Evolutionary conservation across 768 basidiomycete genomes (phyloP).

Genomic region (Lyophyllum atratum): DNA sequence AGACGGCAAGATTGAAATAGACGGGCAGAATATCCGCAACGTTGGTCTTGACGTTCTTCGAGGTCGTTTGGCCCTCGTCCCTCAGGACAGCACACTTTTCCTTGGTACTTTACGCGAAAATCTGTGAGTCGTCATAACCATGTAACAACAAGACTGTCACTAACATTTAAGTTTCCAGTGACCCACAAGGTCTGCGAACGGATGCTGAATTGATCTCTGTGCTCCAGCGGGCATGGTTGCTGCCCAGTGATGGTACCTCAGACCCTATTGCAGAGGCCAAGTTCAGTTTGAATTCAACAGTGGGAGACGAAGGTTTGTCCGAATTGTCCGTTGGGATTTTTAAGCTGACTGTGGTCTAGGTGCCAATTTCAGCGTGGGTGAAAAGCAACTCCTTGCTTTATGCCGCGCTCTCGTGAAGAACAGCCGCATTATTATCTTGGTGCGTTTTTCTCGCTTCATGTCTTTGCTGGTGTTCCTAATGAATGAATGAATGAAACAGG

Average conservation of each 20-base stretch:
- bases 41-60: conserved; percentile 60
- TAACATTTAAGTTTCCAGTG: too few species aligned
- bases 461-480: too few species aligned
- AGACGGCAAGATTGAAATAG: conserved; percentile 58
- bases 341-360: conserved; percentile 31
- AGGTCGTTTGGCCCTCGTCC: conserved; percentile 61
- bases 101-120: conserved; percentile 49
- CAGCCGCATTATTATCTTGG: conserved; percentile 58
- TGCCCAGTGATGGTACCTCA: conserved; percentile 46
- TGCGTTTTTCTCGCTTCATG: conserved; percentile 34
- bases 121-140: conserved; percentile 35
- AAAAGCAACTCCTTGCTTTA: conserved; percentile 65
- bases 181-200: conserved; percentile 41
- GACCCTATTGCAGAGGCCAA: conserved; percentile 57
- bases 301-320: conserved; percentile 61
- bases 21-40: conserved; percentile 50
- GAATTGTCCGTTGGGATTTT: background rate
- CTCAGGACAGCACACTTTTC: conserved; percentile 63
- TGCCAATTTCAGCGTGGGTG: conserved; percentile 65
- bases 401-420: conserved; percentile 65
- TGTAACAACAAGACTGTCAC: too few species aligned
- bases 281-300: conserved; percentile 62
- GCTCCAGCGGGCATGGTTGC: conserved; percentile 60
- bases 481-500: too few species aligned
- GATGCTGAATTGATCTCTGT: conserved; percentile 66